phyloP scores from a whole-genome alignment of 768 basidiomycete species.

The Strobilomyces dryophilus region DNA sequence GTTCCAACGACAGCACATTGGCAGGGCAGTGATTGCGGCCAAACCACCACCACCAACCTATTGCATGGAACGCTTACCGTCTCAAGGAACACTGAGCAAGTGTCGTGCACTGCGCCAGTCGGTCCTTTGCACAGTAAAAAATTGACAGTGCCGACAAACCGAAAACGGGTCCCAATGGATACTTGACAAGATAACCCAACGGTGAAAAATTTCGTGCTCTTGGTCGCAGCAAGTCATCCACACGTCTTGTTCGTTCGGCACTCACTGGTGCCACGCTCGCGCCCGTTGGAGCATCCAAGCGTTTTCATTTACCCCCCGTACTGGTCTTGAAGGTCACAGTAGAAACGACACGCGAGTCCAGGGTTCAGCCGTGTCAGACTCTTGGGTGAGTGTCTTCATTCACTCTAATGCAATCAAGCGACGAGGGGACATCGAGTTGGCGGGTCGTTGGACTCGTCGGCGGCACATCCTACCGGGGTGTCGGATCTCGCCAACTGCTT shows the following conservation, averaged over 20 bases:
- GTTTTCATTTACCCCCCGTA: too few relatives aligned
- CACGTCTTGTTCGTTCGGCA: too few relatives aligned
- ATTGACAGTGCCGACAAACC: conserved; percentile 3
- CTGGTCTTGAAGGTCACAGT: too few relatives aligned
- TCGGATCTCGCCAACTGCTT: too few relatives aligned
- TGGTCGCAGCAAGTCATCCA: too few relatives aligned
- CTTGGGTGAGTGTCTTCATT: conserved; percentile 29
- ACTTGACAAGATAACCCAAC: too few relatives aligned
- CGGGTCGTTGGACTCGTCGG: conserved; percentile 3
- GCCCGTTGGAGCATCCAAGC: too few relatives aligned
- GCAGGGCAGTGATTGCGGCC: conserved; percentile 5
- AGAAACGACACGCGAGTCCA: too few relatives aligned
- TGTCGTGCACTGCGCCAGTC: background rate
- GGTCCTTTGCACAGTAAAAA: too few relatives aligned
- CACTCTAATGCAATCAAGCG: conserved; percentile 20
- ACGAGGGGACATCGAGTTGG: too few relatives aligned
- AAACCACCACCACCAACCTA: background rate
- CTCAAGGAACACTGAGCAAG: conserved; percentile 10
- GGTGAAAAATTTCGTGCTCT: too few relatives aligned
- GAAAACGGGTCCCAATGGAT: background rate
- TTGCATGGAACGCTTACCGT: conserved; percentile 5
- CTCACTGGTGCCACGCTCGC: too few relatives aligned
- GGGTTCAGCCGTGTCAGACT: conserved; percentile 16
- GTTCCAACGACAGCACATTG: background rate
- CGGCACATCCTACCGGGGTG: background rate